A percentile compares a stretch with the other conserved stretches of the same genome.
These are phyloP conservation scores for Thinopyrum obtusiflorum DNA, from an alignment of 202 grass and related monocot genomes.

Conservation along the genomic window DNA sequence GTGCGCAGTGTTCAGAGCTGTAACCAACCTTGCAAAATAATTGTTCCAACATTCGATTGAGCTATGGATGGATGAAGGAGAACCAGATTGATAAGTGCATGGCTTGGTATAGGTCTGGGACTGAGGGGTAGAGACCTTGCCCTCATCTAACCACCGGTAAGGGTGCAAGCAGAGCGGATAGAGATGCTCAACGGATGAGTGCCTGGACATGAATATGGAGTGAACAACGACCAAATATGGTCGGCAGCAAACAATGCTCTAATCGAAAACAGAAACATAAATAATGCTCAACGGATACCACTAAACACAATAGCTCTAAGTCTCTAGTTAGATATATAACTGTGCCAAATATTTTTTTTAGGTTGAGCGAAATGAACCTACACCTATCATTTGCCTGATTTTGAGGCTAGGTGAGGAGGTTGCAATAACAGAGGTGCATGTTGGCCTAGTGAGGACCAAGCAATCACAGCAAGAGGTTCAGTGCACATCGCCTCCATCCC, in stretches of 20 bases:
- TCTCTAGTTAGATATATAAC: neutral
- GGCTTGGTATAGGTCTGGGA: neutral
- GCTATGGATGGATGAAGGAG: neutral
- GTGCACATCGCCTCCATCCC: too few relatives aligned
- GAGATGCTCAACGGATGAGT: neutral
- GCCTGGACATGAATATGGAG: neutral
- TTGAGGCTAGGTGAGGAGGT: too few relatives aligned
- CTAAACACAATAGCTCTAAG: neutral
- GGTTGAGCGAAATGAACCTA: neutral
- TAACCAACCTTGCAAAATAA: neutral
- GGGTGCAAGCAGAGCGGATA: neutral
- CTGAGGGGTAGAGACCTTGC: neutral
- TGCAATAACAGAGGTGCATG: too few relatives aligned
- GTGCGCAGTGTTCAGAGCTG: neutral
- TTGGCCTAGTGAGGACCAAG: too few relatives aligned
- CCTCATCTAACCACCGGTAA: neutral
- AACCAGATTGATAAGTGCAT: neutral
- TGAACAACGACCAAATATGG: neutral
- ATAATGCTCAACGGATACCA: neutral
- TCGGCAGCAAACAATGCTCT: neutral
- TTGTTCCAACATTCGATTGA: neutral
- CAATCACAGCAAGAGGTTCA: too few relatives aligned
- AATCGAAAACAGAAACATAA: neutral
- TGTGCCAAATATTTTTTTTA: neutral
- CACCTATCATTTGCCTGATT: neutral